Evolutionary conservation across 2,329 filamentous ascomycete genomes (phyloP), one percentile per base, ranked within the genome.

Genomic region (Neonectria ditissima): DNA sequence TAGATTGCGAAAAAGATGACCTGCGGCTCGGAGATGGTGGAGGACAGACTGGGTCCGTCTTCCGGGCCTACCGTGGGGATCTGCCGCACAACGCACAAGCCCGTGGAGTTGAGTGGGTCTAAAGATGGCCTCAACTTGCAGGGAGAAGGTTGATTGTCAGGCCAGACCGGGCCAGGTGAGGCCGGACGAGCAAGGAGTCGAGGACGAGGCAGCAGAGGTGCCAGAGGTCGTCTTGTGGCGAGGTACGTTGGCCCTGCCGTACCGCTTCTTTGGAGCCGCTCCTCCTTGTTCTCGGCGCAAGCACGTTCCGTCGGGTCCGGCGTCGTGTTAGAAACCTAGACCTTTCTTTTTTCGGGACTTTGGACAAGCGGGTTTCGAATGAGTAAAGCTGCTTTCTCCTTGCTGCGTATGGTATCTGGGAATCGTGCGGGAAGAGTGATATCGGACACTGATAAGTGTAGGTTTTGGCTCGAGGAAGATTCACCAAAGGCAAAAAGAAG

Each of bases 11-110:
- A 47, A 39, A 58, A 61, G 52, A 67, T 62, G 52, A 62, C 60
- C 65, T 61, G 63, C 62, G 50, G 61, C 54, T 68, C 69, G 69
- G 70, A 72, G 66, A 70, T 70, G 65, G 67, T 69, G 70, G 69
- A 73, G 51, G 62, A 56, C 59, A 32, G 56, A 66, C 70, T 70
- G 68, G 68, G 64, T 62, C 59, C 59, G 48, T 62, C 56, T 50
- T 63, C 55, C 59, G 65, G 59, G 44, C 58, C 56, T 52, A 63
- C 55, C 51, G 67, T 59, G 55, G 55, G 55, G 60, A 62, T 51
- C 52, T 51, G 47, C 53, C 59, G 59, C 53, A 55, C 47, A 44
- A 58, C 34, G 39, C 54, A 51, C 22, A 53, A 62, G 59, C 59
- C 59, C 53, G 59, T 62, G 59, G 59, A 53, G 59, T 62, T 53